phyloP scores from a whole-genome alignment of 305 asterid species.

The Fraxinus sp. region DNA sequence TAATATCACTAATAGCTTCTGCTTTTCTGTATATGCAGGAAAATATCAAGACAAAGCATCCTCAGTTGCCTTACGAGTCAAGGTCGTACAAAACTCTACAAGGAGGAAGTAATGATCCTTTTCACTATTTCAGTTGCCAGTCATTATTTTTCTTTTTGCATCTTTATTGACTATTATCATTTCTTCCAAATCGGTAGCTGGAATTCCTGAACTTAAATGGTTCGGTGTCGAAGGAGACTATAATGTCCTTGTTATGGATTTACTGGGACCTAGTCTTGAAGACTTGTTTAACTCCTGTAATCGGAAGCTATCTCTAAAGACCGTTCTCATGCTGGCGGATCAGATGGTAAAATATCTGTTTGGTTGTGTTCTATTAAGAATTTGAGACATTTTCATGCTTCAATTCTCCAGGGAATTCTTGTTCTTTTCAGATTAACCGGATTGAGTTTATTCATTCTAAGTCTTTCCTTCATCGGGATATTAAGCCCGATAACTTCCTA shows the following conservation, averaged over 20 bases:
- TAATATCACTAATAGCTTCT: background rate
- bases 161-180: background rate
- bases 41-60: slow-evolving; percentile 84
- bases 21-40: slow-evolving; percentile 45
- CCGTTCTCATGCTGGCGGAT: slow-evolving; percentile 93
- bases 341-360: slow-evolving; percentile 59
- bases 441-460: slow-evolving; percentile 73
- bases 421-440: slow-evolving; percentile 61
- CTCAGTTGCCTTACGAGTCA: slow-evolving; percentile 73
- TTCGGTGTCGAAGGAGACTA: slow-evolving; percentile 91
- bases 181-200: slow-evolving; percentile 48
- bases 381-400: background rate
- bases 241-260: slow-evolving; percentile 88
- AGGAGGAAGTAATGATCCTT: slow-evolving; percentile 76
- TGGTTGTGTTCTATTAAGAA: background rate
- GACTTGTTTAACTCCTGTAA: slow-evolving; percentile 84
- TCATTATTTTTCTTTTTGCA: slow-evolving; percentile 14
- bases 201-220: slow-evolving; percentile 77
- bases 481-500: slow-evolving; percentile 85
- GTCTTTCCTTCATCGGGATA: slow-evolving; percentile 83
- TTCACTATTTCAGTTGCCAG: slow-evolving; percentile 14
- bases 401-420: background rate
- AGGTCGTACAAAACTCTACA: slow-evolving; percentile 76
- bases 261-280: slow-evolving; percentile 91
- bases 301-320: slow-evolving; percentile 79